Conservation (phyloP, 495 filamentous ascomycete genomes). For the Aspergillus hancockii region DNA sequence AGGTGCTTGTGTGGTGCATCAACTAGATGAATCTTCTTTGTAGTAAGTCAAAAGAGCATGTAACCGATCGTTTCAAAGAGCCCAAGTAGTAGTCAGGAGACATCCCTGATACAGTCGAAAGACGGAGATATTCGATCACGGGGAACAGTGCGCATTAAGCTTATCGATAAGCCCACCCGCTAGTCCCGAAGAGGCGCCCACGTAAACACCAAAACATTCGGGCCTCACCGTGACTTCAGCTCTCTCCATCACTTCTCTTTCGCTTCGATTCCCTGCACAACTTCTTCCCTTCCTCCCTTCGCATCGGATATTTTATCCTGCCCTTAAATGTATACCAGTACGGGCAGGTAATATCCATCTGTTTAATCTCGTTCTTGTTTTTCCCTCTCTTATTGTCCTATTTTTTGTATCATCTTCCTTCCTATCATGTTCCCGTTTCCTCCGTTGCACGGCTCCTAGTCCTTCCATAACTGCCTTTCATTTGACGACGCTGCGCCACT, state of each 20-base stretch:
- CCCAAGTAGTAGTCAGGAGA: not conserved
- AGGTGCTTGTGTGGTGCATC: no score
- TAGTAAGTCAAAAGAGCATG: no score
- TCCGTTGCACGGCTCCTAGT: conserved; percentile 16
- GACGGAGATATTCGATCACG: conserved; percentile 6
- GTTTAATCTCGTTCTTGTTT: not conserved
- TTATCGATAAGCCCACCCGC: conserved; percentile 47
- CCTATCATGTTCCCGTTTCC: conserved; percentile 16
- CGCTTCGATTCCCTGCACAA: not conserved
- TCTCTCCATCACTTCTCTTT: conserved; percentile 6
- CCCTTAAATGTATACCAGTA: not conserved
- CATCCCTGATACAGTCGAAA: not conserved
- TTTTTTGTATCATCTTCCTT: conserved; percentile 11
- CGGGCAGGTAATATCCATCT: not conserved
- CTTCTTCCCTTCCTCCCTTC: not conserved
- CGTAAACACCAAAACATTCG: conserved; percentile 47
- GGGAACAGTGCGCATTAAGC: conserved; percentile 34
- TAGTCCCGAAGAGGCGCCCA: conserved; percentile 39
- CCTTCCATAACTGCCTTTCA: conserved; percentile 20
- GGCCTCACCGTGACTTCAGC: conserved; percentile 38
- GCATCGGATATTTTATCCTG: conserved; percentile 1
- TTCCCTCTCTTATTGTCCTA: not conserved
- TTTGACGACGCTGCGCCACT: conserved; percentile 10
- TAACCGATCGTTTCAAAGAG: no score
- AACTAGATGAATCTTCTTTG: not conserved